Base-by-base conservation (phyloP, 2,329 filamentous ascomycete genomes). In the Talaromyces verruculosus region DNA sequence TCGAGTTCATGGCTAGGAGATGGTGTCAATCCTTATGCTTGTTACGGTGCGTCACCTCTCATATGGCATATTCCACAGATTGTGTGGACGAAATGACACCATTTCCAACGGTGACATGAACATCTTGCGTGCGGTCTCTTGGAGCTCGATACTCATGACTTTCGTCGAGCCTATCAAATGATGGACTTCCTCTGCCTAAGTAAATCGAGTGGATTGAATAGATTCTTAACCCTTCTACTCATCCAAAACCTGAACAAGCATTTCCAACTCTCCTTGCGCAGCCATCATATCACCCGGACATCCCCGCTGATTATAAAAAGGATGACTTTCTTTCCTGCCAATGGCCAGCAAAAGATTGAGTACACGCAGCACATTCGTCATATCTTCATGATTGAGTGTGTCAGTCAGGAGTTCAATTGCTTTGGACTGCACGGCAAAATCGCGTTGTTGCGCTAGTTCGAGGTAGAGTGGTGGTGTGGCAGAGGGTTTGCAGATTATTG, bases 381-480 rank as follows among this genome's bases (percentile, higher is more conserved):
- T 41, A 13, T 59, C 8, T 22, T 35, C 53, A 22, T 58, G 33
- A 22, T 17, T 53, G 15, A 53, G 22, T n/a, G 22, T 53, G 17
- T 58, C 53, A n/a, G 30, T 41, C 17, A 41, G 25, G 7, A 43
- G 2, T n/a, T 55, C 49, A 55, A 19, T 35, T 55, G 57, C 57
- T 41, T 60, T n/a, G 7, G 39, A 33, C 39, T 43, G 37, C 39
- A 60, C 25, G 4, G 39, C 25, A 2, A 33, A 43, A 30, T 60
- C 57, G 25, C 57, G 25, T 28, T 43, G 13, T 60, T 60, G 39
- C 3, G 57, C 57, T 17, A 59, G 19, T 60, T 61, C 58, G 25
- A 61, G 58, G 39, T 61, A 61, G 19, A 43, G 25, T 19, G 45
- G 15, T 11, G 39, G 39, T 30, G 28, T 43, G 58, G 41, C 25